These are phyloP conservation scores for Lecanosticta acicola DNA, from an alignment of 2,329 filamentous ascomycete genomes.

Conservation along the genomic window DNA sequence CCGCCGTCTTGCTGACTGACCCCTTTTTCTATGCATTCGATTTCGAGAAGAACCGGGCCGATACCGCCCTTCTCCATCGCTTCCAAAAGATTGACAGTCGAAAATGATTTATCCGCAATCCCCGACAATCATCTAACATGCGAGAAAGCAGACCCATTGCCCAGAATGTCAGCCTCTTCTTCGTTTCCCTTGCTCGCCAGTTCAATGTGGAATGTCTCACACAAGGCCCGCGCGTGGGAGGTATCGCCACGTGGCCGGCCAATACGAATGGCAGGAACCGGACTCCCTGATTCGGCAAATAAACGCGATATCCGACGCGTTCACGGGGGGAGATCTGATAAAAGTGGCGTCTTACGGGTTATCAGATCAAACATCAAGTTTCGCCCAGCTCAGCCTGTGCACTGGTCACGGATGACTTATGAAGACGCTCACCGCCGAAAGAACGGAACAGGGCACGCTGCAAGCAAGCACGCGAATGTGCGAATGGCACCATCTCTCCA, in stretches of 20 bases:
- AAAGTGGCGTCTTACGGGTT: neutral
- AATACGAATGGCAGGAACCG: neutral
- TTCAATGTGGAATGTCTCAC: too few species aligned
- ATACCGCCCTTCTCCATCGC: too few species aligned
- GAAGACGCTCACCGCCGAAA: too few species aligned
- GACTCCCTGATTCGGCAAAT: neutral
- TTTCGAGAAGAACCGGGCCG: too few species aligned
- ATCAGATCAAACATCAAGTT: neutral
- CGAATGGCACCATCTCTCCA: neutral
- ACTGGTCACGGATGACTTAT: too few species aligned
- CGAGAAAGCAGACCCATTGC: conserved; percentile 4
- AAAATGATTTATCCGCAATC: too few species aligned
- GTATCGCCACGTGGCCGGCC: neutral
- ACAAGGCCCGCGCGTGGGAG: too few species aligned
- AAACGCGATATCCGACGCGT: neutral
- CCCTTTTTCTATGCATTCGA: too few species aligned
- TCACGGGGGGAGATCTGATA: too few species aligned
- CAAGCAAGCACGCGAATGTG: neutral
- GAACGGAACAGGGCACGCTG: neutral
- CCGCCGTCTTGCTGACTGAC: too few species aligned
- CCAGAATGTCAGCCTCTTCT: conserved; percentile 18
- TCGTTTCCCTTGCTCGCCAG: conserved; percentile 12
- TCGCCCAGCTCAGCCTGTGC: neutral
- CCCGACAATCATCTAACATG: too few species aligned
- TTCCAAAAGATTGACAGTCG: too few species aligned